Evolutionary conservation across 768 basidiomycete species (phyloP).

Genomic region (Boletus fagicola): DNA sequence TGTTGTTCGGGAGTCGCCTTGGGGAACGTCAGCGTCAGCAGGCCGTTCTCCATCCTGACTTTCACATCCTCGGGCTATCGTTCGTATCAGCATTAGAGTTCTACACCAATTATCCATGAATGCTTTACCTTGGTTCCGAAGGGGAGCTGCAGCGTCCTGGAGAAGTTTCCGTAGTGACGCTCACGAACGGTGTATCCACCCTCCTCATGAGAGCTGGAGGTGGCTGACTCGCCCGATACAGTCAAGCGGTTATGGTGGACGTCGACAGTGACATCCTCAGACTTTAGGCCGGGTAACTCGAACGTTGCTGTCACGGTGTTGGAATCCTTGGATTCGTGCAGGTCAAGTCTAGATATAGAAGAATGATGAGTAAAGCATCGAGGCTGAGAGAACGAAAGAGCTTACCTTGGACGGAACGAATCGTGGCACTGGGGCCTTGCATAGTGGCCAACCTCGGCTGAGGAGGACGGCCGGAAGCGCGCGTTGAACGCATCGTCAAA

Average conservation of each 20-base stretch:
- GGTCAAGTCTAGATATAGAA: conserved; percentile 37
- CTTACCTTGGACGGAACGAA: conserved; percentile 22
- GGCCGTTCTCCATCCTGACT: conserved; percentile 44
- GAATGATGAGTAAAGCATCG: neutral
- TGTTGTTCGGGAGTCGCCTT: conserved; percentile 38
- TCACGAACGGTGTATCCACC: conserved; percentile 45
- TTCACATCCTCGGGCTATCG: conserved; percentile 42
- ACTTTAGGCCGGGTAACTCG: conserved; percentile 51
- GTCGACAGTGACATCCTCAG: conserved; percentile 47
- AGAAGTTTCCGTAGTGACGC: conserved; percentile 43
- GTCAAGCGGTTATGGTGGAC: conserved; percentile 41
- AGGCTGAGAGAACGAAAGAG: rapidly evolving
- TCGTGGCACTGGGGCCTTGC: neutral
- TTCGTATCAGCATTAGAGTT: neutral
- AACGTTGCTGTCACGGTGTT: conserved; percentile 45
- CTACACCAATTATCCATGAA: rapidly evolving
- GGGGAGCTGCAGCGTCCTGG: conserved; percentile 44
- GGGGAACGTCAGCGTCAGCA: conserved; percentile 47
- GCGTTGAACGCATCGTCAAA: conserved; percentile 4
- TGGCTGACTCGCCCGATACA: conserved; percentile 45
- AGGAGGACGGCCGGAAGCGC: conserved; percentile 1
- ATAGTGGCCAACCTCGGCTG: neutral
- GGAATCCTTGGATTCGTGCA: conserved; percentile 41
- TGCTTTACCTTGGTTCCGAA: conserved; percentile 42
- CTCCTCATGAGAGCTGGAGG: conserved; percentile 36